These are phyloP conservation scores for Fusarium sp. DNA, from an alignment of 2,329 filamentous ascomycete genomes.

Conservation along the genomic window DNA sequence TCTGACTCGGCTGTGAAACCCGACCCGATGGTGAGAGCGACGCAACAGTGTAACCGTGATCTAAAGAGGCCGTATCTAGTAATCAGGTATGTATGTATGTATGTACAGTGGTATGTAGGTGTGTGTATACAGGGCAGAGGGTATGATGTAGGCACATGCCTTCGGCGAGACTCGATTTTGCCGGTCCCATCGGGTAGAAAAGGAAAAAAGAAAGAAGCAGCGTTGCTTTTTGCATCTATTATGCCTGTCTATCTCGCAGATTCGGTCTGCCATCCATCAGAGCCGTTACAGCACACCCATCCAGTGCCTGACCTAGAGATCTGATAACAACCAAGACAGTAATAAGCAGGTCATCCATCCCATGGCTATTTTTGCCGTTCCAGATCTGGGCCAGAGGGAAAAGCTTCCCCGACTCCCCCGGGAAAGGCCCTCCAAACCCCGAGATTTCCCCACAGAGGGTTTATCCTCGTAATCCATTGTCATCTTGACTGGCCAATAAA, in stretches of 20 bases:
- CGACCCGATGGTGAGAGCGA: constrained; percentile 7
- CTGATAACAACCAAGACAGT: neutral
- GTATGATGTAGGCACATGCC: neutral
- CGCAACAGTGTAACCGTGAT: neutral
- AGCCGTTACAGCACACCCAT: neutral
- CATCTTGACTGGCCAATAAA: constrained; percentile 1
- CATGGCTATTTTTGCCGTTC: neutral
- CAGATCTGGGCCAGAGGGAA: constrained; percentile 18
- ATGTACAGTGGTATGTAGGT: neutral
- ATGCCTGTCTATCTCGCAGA: constrained; percentile 24
- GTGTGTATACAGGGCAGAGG: neutral
- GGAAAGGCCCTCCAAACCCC: constrained; percentile 32
- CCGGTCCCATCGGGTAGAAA: constrained; percentile 8
- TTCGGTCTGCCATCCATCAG: neutral
- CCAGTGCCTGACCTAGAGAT: neutral
- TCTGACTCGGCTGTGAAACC: constrained; percentile 13
- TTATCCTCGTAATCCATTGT: constrained; percentile 9
- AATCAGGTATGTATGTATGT: neutral
- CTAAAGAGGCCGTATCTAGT: constrained; percentile 1
- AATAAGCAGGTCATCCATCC: neutral
- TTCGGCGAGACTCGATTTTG: neutral
- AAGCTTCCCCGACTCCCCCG: constrained; percentile 32
- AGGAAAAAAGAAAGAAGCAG: neutral
- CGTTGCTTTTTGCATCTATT: constrained; percentile 20
- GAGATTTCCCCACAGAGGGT: constrained; percentile 42